Conservation (phyloP, 2,329 filamentous ascomycete genomes). For the Malbranchea zuffiana region DNA sequence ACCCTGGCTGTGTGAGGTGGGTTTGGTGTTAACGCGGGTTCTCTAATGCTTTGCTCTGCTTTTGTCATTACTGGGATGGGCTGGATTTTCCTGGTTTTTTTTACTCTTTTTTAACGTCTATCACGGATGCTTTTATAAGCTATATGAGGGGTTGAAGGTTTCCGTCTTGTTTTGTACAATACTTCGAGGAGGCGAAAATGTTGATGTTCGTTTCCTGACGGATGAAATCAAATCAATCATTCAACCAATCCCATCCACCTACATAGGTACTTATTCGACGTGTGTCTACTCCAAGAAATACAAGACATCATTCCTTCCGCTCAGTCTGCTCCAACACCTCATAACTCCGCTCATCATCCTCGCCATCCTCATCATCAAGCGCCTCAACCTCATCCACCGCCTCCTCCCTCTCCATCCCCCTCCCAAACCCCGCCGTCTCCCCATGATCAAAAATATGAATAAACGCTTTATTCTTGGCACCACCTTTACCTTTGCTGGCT, state of each 20-base stretch:
- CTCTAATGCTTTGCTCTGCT: too few species aligned
- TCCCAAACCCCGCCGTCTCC: conserved; percentile 44
- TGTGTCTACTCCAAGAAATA: too few species aligned
- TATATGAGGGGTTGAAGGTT: conserved; percentile 7
- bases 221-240: too few species aligned
- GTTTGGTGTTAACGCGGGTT: conserved; percentile 28
- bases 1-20: conserved; percentile 31
- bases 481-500: conserved; percentile 40
- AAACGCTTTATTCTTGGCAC: conserved; percentile 77
- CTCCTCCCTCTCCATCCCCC: conserved; percentile 50
- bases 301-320: too few species aligned
- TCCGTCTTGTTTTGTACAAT: conserved; percentile 11
- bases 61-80: conserved; percentile 35
- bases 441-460: conserved; percentile 71
- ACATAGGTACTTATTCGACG: too few species aligned
- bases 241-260: too few species aligned
- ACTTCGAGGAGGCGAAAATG: conserved; percentile 4
- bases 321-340: too few species aligned
- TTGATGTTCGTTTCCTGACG: too few species aligned
- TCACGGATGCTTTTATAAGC: conserved; percentile 17
- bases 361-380: conserved; percentile 56
- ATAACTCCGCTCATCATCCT: too few species aligned
- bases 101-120: too few species aligned
- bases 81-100: conserved; percentile 27
- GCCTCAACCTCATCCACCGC: conserved; percentile 85